A percentile compares a stretch with the other conserved stretches of the same genome.
Evolutionary conservation across 2,329 filamentous ascomycete species (phyloP).

Genomic region (Aureobasidium uvarum): DNA sequence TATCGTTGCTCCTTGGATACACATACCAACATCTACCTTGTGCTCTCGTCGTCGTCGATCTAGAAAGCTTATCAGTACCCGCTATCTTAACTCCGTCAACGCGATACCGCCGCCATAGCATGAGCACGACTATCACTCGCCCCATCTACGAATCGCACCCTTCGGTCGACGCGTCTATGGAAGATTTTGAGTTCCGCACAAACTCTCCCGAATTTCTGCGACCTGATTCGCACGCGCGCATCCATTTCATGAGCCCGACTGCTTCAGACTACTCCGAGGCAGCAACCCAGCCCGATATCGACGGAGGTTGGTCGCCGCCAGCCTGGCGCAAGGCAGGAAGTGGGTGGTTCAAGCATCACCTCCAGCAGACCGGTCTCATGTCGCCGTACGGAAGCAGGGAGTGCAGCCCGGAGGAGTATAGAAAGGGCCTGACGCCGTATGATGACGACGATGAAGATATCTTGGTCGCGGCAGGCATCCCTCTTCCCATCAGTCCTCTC

Average conservation of each 20-base stretch:
- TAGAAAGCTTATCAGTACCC: conserved; percentile 15
- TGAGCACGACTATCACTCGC: conserved; percentile 27
- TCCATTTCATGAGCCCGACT: conserved; percentile 28
- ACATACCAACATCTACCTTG: not conserved
- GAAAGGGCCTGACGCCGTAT: conserved; percentile 47
- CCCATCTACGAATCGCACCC: conserved; percentile 56
- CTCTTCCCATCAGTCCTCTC: conserved; percentile 57
- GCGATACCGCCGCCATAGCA: conserved; percentile 27
- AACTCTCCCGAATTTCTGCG: conserved; percentile 55
- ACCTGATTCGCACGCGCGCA: conserved; percentile 61
- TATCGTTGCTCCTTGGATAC: not conserved
- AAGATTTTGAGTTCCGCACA: conserved; percentile 60
- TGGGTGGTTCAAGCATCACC: conserved; percentile 54
- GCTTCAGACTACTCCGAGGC: conserved; percentile 49
- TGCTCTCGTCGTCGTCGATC: conserved; percentile 1
- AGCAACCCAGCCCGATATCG: conserved; percentile 47
- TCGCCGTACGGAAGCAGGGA: conserved; percentile 39
- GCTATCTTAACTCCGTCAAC: conserved; percentile 23
- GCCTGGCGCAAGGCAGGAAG: conserved; percentile 61
- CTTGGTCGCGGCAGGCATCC: conserved; percentile 45
- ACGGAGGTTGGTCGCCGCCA: conserved; percentile 64
- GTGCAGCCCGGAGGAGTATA: conserved; percentile 57
- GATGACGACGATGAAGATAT: conserved; percentile 49
- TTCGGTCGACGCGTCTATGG: conserved; percentile 59
- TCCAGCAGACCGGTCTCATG: conserved; percentile 33